A percentile compares a stretch with the other conserved stretches of the same genome.
Conservation (phyloP, 352 stramenopile species). For the Thalassiosira allenii region DNA sequence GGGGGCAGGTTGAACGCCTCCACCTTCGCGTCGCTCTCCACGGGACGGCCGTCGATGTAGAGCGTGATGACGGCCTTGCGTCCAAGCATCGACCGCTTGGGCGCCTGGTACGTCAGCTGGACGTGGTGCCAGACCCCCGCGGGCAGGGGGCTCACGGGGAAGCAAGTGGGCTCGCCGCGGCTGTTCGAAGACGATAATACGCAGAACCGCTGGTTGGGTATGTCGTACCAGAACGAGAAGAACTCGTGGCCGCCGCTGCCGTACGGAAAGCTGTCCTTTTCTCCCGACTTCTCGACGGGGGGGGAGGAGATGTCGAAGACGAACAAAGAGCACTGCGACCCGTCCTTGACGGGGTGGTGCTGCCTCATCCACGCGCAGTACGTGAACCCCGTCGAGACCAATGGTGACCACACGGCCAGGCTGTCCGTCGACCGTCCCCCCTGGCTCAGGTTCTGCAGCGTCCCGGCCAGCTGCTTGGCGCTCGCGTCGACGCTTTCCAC, state of each 20-base stretch:
- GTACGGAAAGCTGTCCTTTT: slow-evolving; percentile 51
- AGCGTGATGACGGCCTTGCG: slow-evolving; percentile 82
- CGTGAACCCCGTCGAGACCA: slow-evolving; percentile 77
- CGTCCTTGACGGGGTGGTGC: slow-evolving; percentile 67
- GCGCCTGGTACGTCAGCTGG: slow-evolving; percentile 81
- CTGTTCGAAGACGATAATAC: slow-evolving; percentile 78
- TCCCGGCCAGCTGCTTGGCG: slow-evolving; percentile 51
- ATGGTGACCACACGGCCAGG: slow-evolving; percentile 74
- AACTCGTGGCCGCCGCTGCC: slow-evolving; percentile 69
- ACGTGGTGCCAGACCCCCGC: slow-evolving; percentile 86
- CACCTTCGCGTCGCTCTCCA: slow-evolving; percentile 84
- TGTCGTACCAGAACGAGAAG: slow-evolving; percentile 85
- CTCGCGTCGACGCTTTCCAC: slow-evolving; percentile 77
- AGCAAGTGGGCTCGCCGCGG: slow-evolving; percentile 77
- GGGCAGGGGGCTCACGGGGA: slow-evolving; percentile 77
- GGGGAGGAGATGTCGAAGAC: slow-evolving; percentile 83
- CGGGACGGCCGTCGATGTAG: slow-evolving; percentile 82
- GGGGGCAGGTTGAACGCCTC: slow-evolving; percentile 82
- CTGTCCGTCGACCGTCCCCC: slow-evolving; percentile 24
- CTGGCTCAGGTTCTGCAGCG: slow-evolving; percentile 6
- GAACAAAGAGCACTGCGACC: slow-evolving; percentile 72
- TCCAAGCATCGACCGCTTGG: slow-evolving; percentile 82
- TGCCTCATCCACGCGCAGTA: slow-evolving; percentile 83
- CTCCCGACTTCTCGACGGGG: slow-evolving; percentile 53
- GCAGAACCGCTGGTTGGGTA: slow-evolving; percentile 78